Conservation (phyloP, 106 monocot genomes). For the Gastrodia elata region DNA sequence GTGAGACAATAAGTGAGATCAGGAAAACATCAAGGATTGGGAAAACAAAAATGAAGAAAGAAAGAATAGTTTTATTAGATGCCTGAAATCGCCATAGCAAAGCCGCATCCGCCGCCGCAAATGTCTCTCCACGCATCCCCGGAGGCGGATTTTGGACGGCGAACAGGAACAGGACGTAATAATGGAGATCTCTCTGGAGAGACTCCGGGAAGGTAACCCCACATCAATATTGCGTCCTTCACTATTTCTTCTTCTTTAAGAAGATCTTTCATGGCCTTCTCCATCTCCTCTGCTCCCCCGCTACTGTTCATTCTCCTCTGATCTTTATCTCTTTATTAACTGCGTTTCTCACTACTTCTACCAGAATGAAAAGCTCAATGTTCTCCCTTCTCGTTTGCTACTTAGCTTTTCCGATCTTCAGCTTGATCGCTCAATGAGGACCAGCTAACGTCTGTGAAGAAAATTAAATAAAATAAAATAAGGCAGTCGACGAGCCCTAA, state of each 20-base stretch:
- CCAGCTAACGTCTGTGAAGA: neutral
- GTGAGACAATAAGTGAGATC: neutral
- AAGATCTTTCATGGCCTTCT: slow-evolving; percentile 13
- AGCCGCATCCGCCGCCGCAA: slow-evolving; percentile 90
- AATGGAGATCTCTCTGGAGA: slow-evolving; percentile 77
- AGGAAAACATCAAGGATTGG: neutral
- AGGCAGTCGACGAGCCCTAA: slow-evolving; percentile 12
- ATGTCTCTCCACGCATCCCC: slow-evolving; percentile 75
- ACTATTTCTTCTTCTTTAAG: slow-evolving; percentile 8
- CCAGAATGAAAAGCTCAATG: neutral
- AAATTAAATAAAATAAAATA: neutral
- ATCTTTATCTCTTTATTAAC: neutral
- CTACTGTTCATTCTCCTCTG: slow-evolving; percentile 11
- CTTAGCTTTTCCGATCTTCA: neutral
- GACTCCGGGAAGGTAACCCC: slow-evolving; percentile 87
- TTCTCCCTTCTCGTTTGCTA: neutral
- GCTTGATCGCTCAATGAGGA: neutral
- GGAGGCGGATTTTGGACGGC: slow-evolving; percentile 32
- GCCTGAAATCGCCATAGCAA: slow-evolving; percentile 93
- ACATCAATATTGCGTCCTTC: slow-evolving; percentile 61
- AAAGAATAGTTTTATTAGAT: neutral
- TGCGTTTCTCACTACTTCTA: slow-evolving; percentile 3
- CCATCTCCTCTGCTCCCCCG: slow-evolving; percentile 26
- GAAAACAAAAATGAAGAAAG: too few relatives aligned
- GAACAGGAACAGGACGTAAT: slow-evolving; percentile 41